A percentile compares a stretch with the other conserved stretches of the same genome.
Evolutionary conservation across 1,284 basidiomycete genomes (phyloP).

Genomic region (Boletus sp.): DNA sequence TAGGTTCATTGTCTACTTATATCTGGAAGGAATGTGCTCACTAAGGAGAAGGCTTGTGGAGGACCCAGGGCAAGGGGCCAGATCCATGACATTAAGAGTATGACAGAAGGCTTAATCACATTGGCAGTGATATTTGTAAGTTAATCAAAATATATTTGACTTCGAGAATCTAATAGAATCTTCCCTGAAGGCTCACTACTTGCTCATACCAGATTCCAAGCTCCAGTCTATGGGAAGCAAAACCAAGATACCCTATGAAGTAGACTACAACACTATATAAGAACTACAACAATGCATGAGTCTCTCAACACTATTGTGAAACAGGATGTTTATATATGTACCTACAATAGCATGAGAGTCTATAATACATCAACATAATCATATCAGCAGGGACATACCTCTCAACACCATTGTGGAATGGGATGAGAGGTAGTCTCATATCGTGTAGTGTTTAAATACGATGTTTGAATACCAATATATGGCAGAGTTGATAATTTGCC

Average conservation of each 20-base stretch:
- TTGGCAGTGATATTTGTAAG: not conserved
- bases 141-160: not conserved
- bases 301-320: no score
- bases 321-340: no score
- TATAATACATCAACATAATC: no score
- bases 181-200: not conserved
- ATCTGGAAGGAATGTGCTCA: slow-evolving; percentile 5
- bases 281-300: no score
- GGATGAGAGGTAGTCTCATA: no score
- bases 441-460: no score
- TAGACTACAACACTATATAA: slow-evolving; percentile 6
- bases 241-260: slow-evolving; percentile 9
- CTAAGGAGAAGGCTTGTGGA: not conserved
- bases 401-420: no score
- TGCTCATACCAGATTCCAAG: slow-evolving; percentile 3
- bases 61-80: slow-evolving; percentile 3
- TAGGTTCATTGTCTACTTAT: slow-evolving; percentile 7
- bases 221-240: not conserved
- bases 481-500: no score
- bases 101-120: slow-evolving; percentile 9
- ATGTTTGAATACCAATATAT: no score
- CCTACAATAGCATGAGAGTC: no score
- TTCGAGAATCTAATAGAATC: not conserved
- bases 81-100: not conserved
- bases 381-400: no score